A percentile compares a stretch with the other conserved stretches of the same genome.
Conservation (phyloP, 768 basidiomycete genomes). For the Trametes elegans region DNA sequence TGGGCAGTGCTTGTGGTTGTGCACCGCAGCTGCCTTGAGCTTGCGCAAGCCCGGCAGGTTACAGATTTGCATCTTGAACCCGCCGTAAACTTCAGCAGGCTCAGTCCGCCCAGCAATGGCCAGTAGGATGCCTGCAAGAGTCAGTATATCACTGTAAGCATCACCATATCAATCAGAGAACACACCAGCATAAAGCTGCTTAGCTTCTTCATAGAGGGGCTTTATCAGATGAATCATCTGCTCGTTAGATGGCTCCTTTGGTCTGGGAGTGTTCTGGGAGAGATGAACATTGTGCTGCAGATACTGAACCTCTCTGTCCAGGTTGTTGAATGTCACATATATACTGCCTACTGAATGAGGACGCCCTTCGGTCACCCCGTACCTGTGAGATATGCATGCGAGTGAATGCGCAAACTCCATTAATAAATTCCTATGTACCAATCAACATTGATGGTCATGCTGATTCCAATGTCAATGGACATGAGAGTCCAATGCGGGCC, state of each 20-base stretch:
- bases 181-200: not conserved
- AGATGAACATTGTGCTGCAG: not conserved
- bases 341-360: not conserved
- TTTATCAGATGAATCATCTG: not conserved
- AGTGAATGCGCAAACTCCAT: not conserved
- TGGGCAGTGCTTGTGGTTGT: not conserved
- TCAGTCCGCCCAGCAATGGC: not conserved
- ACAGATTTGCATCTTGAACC: not conserved
- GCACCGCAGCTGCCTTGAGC: not conserved
- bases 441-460: not conserved
- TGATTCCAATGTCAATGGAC: not conserved
- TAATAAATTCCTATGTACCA: not conserved
- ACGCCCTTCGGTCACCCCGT: not conserved
- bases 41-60: not conserved
- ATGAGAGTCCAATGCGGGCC: not conserved
- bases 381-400: not conserved
- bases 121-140: not conserved
- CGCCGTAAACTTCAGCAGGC: not conserved
- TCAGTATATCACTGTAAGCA: not conserved
- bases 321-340: not conserved
- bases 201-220: not conserved
- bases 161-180: not conserved
- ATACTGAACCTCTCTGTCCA: not conserved
- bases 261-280: not conserved
- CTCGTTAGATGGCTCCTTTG: not conserved